Evolutionary conservation across 1,284 basidiomycete species (phyloP), one percentile per base, ranked within the genome.

Genomic region (Moesziomyces globuligerus): DNA sequence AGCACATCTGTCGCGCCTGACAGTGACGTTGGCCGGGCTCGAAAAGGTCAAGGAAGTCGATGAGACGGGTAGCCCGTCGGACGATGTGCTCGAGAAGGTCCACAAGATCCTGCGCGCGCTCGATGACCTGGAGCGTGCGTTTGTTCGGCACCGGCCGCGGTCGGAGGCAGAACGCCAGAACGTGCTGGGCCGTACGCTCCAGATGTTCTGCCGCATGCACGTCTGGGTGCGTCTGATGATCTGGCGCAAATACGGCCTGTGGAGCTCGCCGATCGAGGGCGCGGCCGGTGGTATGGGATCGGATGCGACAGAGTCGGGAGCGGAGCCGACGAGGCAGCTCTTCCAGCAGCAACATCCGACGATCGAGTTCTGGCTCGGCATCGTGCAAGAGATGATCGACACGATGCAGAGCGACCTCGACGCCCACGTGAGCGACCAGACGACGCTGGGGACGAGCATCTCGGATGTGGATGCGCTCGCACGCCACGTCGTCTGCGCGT

Each of bases 191-290:
- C 50, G 64, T 20, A 72, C 70, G 10, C 20, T 68, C 48, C 70
- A 72, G 46, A 72, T 72, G 64, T 72, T 72, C 23, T 68, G 64
- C 42, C 44, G 65, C 4, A 52, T 68, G 64, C 70, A 72, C 46
- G 70, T 72, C 10, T 72, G 70, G 70, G 52, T 62, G 17, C 70
- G 70, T 2, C 43, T 72, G 21, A 58, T 51, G 20, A 59, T 72
- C 40, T 72, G 70, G 70, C 64, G 70, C 44, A 64, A 60, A 40
- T 62, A 72, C 40, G 32, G 43, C 10, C 42, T 72, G n/a, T 72
- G 64, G 65, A 60, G 18, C 26, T 29, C 26, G 18, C 41, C 49
- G 11, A 7, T 8, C 2, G 39, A 28, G 11, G 20, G 17, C 10
- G 7, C 40, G 3, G 18, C 24, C 13, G 15, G 11, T 8, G 9